Evolutionary conservation across 2,329 filamentous ascomycete species (phyloP), one percentile per base, ranked within the genome.

Genomic region (Aspergillus sp.): DNA sequence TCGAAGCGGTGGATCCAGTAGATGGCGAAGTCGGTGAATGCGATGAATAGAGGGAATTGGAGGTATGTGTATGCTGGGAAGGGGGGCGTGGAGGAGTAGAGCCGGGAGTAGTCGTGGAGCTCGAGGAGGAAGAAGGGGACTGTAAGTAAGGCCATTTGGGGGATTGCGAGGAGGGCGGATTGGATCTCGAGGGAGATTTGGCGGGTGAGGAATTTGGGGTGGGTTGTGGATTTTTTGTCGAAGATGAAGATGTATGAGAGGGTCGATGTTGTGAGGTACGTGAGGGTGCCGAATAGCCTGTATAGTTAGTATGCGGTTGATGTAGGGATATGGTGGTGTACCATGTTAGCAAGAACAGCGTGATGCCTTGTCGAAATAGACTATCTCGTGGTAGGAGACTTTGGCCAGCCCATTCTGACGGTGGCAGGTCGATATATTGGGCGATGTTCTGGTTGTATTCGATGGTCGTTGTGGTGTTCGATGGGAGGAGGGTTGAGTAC

Each of bases 151-250:
- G 92, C 83, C 86, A 97, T 96, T 70, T 86, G 72, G 12, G 93
- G 93, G 77, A 97, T 87, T 19, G 91, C 81, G 44, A 76, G 73
- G 71, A 88, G 83, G 60, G 91, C 86, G 76, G 96, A 91, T 60
- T 80, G 79, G 68, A 97, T 96, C 74, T 98, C 93, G 63, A 91
- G 84, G 57, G 82, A 80, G 64, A 97, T 88, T 75, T 97, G 93
- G 76, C 96, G 92, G 78, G 92, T 93, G 68, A 97, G 87, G 77
- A 92, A 97, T 70, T 93, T 93, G 30, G 93, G 93, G 74, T 98
- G 93, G 55, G 90, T 79, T 75, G 93, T 86, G 44, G 90, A 91
- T 42, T 86, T 83, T 75, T 97, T 95, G 79, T 97, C 92, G 77
- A 96, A 97, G 33, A 40, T 37, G 33, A 37, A 15, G 33, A 37